Percentiles rank a stretch among this genome's conserved stretches.
Evolutionary conservation across 1,139 yeast genomes (phyloP).

Genomic region (Candida sp.): DNA sequence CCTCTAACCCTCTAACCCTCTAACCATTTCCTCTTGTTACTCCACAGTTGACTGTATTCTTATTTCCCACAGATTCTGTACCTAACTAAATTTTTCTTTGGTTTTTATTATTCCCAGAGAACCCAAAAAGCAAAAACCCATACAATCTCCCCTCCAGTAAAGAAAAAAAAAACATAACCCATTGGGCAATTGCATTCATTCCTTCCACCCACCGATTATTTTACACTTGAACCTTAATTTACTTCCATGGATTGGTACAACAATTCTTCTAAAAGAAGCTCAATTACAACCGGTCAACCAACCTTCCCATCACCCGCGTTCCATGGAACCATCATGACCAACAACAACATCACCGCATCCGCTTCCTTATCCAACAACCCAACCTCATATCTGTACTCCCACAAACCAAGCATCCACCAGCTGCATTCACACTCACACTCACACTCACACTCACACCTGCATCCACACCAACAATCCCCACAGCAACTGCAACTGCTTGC

Average conservation of each 20-base stretch:
- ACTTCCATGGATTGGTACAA: slow-evolving; percentile 21
- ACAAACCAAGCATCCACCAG: background rate
- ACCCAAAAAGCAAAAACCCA: background rate
- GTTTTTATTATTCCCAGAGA: background rate
- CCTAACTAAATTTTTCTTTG: background rate
- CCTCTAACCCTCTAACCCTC: no score
- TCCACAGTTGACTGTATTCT: no score
- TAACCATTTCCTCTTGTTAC: background rate
- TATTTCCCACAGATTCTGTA: background rate
- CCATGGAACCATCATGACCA: slow-evolving; percentile 8
- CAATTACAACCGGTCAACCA: slow-evolving; percentile 10
- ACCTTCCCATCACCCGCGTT: slow-evolving; percentile 9
- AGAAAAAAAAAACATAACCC: slow-evolving; percentile 1
- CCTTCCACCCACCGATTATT: no score
- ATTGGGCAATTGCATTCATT: background rate
- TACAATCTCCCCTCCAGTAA: background rate
- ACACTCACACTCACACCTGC: background rate
- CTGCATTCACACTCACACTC: no score
- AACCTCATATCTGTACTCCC: background rate
- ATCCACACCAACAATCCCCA: background rate
- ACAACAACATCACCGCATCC: slow-evolving; percentile 4
- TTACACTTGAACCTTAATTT: no score
- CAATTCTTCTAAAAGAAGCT: slow-evolving; percentile 16
- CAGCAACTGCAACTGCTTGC: background rate
- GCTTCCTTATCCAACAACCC: slow-evolving; percentile 4